These are phyloP conservation scores for Lentithecium fluviatile DNA, from an alignment of 495 filamentous ascomycete genomes.

Conservation along the genomic window DNA sequence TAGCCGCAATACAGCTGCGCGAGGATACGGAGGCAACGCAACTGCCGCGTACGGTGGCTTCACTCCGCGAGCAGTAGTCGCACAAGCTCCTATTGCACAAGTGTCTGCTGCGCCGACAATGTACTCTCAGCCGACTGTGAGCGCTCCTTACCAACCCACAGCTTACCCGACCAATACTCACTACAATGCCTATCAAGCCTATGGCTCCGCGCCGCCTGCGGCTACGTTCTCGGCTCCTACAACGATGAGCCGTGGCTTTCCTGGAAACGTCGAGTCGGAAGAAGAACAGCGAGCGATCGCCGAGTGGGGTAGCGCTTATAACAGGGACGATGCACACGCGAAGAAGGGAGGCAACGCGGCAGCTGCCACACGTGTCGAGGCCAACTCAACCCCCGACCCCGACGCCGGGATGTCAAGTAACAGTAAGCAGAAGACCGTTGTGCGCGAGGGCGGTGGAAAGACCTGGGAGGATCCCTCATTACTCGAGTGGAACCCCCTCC, in stretches of 20 bases:
- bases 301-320: slow-evolving; percentile 94
- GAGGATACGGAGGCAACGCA: slow-evolving; percentile 36
- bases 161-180: slow-evolving; percentile 6
- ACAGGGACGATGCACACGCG: slow-evolving; percentile 52
- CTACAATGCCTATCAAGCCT: slow-evolving; percentile 40
- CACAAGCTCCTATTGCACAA: slow-evolving; percentile 43
- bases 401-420: slow-evolving; percentile 38
- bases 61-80: slow-evolving; percentile 62
- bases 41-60: slow-evolving; percentile 56
- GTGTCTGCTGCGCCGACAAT: slow-evolving; percentile 11
- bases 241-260: not conserved
- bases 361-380: slow-evolving; percentile 38
- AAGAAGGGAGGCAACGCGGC: slow-evolving; percentile 36
- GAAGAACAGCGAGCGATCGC: slow-evolving; percentile 91
- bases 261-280: slow-evolving; percentile 66
- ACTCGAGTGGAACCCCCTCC: slow-evolving; percentile 93
- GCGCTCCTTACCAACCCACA: slow-evolving; percentile 29
- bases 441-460: slow-evolving; percentile 83
- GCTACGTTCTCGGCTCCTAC: slow-evolving; percentile 54
- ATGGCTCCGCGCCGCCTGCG: slow-evolving; percentile 60
- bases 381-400: slow-evolving; percentile 43
- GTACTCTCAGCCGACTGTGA: slow-evolving; percentile 25
- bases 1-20: slow-evolving; percentile 39
- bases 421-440: slow-evolving; percentile 66
- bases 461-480: slow-evolving; percentile 83